These are phyloP conservation scores for Vitis riparia DNA, from an alignment of 164 flowering plant species.

Conservation along the genomic window DNA sequence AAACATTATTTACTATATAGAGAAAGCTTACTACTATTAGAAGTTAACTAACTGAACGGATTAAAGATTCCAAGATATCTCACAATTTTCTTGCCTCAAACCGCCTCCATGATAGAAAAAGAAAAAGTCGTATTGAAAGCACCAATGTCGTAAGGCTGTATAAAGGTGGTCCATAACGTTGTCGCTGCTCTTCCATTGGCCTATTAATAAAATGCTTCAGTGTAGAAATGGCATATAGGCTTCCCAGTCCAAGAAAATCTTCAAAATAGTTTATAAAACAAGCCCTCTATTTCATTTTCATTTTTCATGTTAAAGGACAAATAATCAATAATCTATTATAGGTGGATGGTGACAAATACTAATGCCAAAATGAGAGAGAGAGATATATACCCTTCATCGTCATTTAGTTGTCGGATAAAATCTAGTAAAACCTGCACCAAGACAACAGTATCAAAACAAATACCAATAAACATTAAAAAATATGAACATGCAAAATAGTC, in stretches of 20 bases:
- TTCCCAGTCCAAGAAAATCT: background rate
- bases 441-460: background rate
- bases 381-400: conserved; percentile 77
- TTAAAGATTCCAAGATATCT: conserved; percentile 31
- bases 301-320: background rate
- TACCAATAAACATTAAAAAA: background rate
- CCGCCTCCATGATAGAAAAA: conserved; percentile 62
- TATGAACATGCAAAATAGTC: background rate
- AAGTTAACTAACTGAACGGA: conserved; percentile 4
- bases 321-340: background rate
- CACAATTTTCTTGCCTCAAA: conserved; percentile 64
- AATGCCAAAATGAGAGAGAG: background rate
- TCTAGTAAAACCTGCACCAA: conserved; percentile 85
- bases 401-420: conserved; percentile 84
- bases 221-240: background rate
- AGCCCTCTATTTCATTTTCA: background rate
- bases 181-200: conserved; percentile 99
- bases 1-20: background rate
- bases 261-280: background rate
- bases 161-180: conserved; percentile 90
- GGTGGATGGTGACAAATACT: background rate
- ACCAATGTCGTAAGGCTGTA: conserved; percentile 86
- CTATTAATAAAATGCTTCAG: conserved; percentile 31
- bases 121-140: conserved; percentile 55
- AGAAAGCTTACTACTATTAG: background rate